Conservation (phyloP, 345 rosid species). For the Noccaea caerulescens region DNA sequence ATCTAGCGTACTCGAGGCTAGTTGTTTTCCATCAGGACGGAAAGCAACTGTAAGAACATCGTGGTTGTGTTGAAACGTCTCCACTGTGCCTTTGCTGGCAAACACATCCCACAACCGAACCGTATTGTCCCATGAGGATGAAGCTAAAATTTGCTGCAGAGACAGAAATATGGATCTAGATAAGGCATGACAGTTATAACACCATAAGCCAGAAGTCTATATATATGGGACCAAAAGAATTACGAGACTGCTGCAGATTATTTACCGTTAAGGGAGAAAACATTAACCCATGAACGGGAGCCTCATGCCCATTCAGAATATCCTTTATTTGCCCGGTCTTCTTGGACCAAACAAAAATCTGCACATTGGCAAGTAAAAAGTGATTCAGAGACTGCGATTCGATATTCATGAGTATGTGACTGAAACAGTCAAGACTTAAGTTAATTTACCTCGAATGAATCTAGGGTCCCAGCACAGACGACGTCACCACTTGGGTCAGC, state of each 20-base stretch:
- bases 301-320: constrained; percentile 93
- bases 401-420: not conserved
- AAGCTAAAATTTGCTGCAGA: constrained; percentile 61
- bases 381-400: constrained; percentile 11
- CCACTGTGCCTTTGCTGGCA: constrained; percentile 88
- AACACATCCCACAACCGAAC: constrained; percentile 95
- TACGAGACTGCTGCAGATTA: constrained; percentile 21
- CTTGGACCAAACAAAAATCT: constrained; percentile 99
- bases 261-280: constrained; percentile 92
- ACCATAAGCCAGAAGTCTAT: constrained; percentile 15
- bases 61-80: constrained; percentile 84
- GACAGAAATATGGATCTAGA: constrained; percentile 4
- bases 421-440: not conserved
- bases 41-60: constrained; percentile 86
- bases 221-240: not conserved
- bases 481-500: constrained; percentile 96
- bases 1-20: constrained; percentile 91
- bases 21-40: constrained; percentile 95
- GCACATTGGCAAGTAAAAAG: constrained; percentile 31
- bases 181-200: constrained; percentile 19
- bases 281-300: constrained; percentile 92
- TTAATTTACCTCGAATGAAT: constrained; percentile 83
- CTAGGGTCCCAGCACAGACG: constrained; percentile 94
- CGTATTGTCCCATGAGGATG: constrained; percentile 97
- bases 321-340: constrained; percentile 94